Evolutionary conservation across 768 basidiomycete genomes (phyloP), one percentile per base, ranked within the genome.

Genomic region (Boletellus ananas): DNA sequence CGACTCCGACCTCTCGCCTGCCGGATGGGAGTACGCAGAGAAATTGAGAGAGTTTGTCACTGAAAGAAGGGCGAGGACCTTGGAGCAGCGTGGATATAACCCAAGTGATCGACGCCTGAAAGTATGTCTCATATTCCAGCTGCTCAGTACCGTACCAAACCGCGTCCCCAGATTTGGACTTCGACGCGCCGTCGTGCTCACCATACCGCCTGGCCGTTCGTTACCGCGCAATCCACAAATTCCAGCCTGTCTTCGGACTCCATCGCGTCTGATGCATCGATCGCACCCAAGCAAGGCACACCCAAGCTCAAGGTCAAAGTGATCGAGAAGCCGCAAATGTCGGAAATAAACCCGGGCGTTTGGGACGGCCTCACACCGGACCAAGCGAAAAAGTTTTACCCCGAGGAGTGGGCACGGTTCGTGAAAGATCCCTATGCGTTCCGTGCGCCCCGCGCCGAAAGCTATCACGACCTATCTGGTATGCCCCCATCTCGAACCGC

Each of bases 151-250:
- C 25, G 20, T 37, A 43, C 34, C 12, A 13, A 46, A 46, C 33
- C 45, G 8, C 35, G 10, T 61, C 9, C 13, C 39, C 34, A 96
- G 94, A 89, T 99, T 35, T 99, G 96, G 96, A 96, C 96, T 0
- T 97, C 94, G 1, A 89, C 96, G 0, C 84, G 96, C 13, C 78
- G 94, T 43, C 78, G 96, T 44, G 90, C 95, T 5, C 86, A 95
- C 62, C 94, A 97, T 63, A 95, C 93, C 3, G 94, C 94, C 1
- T 95, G 94, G 90, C 96, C 96, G 1, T 97, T 98, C 68, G 71
- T 86, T 44, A 70, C 75, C 1, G 64, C 71, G 10, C 49, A 45
- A 20, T 36, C 56, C 3, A 37, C 64, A 1, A 45, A 47, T n/a
- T 56, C 58, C 20, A n/a, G 55, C 6, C 11, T 49, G 13, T 47